Evolutionary conservation across 192 early-diverging fungal species (phyloP), one percentile per base, ranked within the genome.

Genomic region (Rhizoclosmatium globosum): DNA sequence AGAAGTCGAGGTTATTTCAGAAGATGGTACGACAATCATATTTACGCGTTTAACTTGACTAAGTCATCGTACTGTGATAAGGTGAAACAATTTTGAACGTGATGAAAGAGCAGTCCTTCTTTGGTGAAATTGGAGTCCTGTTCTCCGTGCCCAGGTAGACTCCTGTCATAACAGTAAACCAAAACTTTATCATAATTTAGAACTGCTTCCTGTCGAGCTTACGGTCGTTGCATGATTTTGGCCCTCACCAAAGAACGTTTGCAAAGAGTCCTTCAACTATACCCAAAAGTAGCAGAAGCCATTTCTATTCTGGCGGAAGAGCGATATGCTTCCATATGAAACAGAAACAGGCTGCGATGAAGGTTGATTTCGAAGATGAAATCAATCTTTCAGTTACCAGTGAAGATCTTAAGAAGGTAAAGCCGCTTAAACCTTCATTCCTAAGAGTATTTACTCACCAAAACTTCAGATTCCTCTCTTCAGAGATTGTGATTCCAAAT

Each of bases 91-190:
- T 87, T 57, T 71, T 87, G 60, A 86, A 86, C 74, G 80, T 87
- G 43, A 86, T 94, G 78, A 85, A 87, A 44, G 87, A 92, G 76
- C 86, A 89, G 58, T 89, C 87, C 41, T 94, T 94, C 82, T 94
- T 94, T 76, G 93, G 93, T n/a, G 93, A 94, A 73, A 92, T 94
- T 31, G 93, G 92, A 9, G 91, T 94, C 2, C 81, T 94, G 2
- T 94, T 91, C 78, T 87, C 87, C 15, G 88, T 94, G 23, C 91
- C 92, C 1, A 77, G 93, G 68, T 88, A 83, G 3, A 2, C 1
- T 61, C 45, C 50, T 53, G 50, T 17, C 9, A 17, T 53, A 0
- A 53, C 17, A 17, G 50, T 53, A 53, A 13, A 53, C 50, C 17
- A 7, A 50, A 53, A 23, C 21, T 7, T 13, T 58, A 45, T 1